Percentiles rank a stretch among this genome's conserved stretches.
phyloP scores from a whole-genome alignment of 1,284 basidiomycete genomes.

The Cryptococcus sp. region DNA sequence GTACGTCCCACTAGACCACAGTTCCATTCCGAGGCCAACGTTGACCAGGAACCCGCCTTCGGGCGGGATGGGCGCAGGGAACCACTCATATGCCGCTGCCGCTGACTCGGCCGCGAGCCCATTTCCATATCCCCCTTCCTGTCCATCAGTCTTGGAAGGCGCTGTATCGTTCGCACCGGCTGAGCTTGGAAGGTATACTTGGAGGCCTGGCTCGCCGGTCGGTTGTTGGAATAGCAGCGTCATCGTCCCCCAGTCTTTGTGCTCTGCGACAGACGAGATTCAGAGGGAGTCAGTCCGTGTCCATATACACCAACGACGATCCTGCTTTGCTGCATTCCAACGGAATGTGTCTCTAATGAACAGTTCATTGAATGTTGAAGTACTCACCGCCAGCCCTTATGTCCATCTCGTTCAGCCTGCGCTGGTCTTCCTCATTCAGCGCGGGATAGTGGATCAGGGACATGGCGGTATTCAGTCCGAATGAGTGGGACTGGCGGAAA shows the following conservation, averaged over 20 bases:
- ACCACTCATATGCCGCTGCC: conserved; percentile 17
- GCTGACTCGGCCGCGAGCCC: background rate
- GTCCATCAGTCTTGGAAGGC: background rate
- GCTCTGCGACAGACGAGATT: conserved; percentile 8
- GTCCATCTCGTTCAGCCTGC: conserved; percentile 15
- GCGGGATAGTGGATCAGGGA: conserved; percentile 28
- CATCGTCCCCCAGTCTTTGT: conserved; percentile 33
- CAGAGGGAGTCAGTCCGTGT: no score
- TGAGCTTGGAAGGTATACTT: conserved; percentile 24
- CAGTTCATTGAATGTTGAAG: no score
- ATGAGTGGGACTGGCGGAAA: conserved; percentile 25
- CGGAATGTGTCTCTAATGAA: no score
- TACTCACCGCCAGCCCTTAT: conserved; percentile 27
- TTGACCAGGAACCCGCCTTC: conserved; percentile 28
- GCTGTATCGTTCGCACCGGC: conserved; percentile 1
- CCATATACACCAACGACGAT: no score
- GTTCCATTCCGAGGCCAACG: conserved; percentile 30
- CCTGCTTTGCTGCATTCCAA: no score
- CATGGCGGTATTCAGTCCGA: conserved; percentile 25
- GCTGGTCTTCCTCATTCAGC: conserved; percentile 8
- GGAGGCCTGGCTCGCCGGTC: conserved; percentile 23
- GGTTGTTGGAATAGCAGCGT: conserved; percentile 30
- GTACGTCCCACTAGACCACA: conserved; percentile 30
- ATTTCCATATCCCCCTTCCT: background rate
- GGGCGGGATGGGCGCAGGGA: conserved; percentile 26